These are phyloP conservation scores for Tylopilus subfusipes DNA, from an alignment of 768 basidiomycete species.

Conservation along the genomic window DNA sequence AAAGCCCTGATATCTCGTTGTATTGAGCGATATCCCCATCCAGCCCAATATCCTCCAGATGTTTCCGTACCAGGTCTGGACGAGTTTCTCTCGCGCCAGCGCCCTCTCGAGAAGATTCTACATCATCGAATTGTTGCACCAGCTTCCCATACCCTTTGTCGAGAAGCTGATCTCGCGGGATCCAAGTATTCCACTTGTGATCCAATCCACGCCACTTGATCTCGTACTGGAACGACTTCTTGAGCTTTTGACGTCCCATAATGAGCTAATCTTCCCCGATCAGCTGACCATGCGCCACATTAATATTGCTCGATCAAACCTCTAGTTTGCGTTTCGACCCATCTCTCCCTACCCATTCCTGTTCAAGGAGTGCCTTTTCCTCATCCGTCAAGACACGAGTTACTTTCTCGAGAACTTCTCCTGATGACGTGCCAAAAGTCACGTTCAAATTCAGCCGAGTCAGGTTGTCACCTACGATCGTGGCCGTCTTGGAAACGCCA, in stretches of 20 bases:
- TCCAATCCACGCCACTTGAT: constrained; percentile 82
- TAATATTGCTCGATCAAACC: constrained; percentile 40
- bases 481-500: constrained; percentile 99
- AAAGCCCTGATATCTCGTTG: constrained; percentile 92
- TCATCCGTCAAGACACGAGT: constrained; percentile 88
- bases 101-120: constrained; percentile 93
- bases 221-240: constrained; percentile 94
- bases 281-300: constrained; percentile 14
- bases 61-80: constrained; percentile 78
- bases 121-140: constrained; percentile 92
- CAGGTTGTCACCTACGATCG: constrained; percentile 62
- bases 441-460: constrained; percentile 7
- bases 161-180: constrained; percentile 82
- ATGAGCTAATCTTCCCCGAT: constrained; percentile 49
- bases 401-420: constrained; percentile 86
- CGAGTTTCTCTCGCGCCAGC: constrained; percentile 88
- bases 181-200: constrained; percentile 88
- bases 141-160: constrained; percentile 86
- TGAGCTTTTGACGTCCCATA: constrained; percentile 95
- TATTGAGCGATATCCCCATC: constrained; percentile 98
- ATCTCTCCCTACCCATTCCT: constrained; percentile 88
- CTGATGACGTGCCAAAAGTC: constrained; percentile 35
- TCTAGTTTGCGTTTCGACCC: constrained; percentile 90
- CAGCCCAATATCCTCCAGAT: constrained; percentile 91
- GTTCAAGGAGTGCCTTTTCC: constrained; percentile 73